Evolutionary conservation across 176 grass and related monocot species (phyloP), one percentile per base, ranked within the genome.

Genomic region (Triticum monococcum): DNA sequence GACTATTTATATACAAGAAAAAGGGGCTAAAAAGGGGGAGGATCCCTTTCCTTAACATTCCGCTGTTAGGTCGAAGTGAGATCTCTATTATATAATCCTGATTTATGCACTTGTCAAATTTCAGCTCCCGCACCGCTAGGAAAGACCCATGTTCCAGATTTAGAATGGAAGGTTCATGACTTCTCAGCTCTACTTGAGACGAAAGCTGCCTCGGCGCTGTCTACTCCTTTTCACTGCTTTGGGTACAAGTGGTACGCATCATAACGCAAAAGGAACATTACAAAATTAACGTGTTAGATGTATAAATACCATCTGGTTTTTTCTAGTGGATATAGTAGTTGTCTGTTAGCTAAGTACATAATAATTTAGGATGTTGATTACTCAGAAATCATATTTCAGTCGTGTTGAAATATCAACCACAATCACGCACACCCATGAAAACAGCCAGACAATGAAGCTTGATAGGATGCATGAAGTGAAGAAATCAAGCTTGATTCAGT

Each of bases 181-280:
- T 87, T 87, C 78, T 87, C 85, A 9, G 30, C 78, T 35, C 59
- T 87, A 80, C 38, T 86, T 63, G 18, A 86, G 77, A 79, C 10
- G 5, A 57, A 8, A 11, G 24, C 65, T 17, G 23, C 17, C 62
- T 0, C 8, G 12, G 67, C 37, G 0, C 13, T 1, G 1, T 80
- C 77, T 23, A 6, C 4, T 75, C 0, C 2, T 50, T 87, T 87
- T 56, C 9, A 43, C 61, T 67, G 32, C 60, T 75, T 26, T 16
- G 79, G 43, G 8, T 82, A 68, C 25, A 37, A 14, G 8, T 43
- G 40, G 78, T 75, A 74, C 12, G 85, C 3, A 36, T 35, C 40
- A 25, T n/a, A n/a, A 35, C 17, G 31, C 12, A 57, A 78, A 36
- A 9, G 12, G 2, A 24, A 6, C 13, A 2, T 63, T 37, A 14